Evolutionary conservation across 352 stramenopile genomes (phyloP), one percentile per base, ranked within the genome.

Genomic region (Globisporangium middletonii): DNA sequence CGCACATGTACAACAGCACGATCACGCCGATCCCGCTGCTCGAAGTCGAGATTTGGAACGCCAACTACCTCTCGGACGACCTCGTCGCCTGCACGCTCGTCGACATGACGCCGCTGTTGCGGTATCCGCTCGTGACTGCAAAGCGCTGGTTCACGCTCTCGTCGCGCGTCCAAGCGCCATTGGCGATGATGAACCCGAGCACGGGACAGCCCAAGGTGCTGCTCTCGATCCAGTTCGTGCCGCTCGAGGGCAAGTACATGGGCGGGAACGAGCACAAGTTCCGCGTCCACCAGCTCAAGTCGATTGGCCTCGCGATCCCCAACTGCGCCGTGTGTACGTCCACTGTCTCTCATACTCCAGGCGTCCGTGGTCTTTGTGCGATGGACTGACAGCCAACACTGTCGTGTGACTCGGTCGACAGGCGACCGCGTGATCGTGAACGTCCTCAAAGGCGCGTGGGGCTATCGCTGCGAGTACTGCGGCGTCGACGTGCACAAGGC

Each of bases 1-100:
- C 84, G 35, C 85, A 95, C 69, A 91, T 92, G 77, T 95, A 92
- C 72, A 95, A 92, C 69, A 92, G 83, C 62, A 84, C 73, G 13
- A 93, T 92, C 68, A 95, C 84, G 2, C 85, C 85, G 4, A 90
- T 93, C 30, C 85, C 85, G 33, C 59, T 92, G 19, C 64, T 95
- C 1, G 83, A 93, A 59, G 78, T 95, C 33, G 83, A 95, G 59
- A 78, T 95, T 37, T 95, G 86, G 69, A 95, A 89, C 52, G 82
- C 80, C 50, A 92, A 88, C 59, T 95, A 91, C 60, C 58, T 95
- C 37, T 66, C 80, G 4, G 77, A 95, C 50, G 83, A 95, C 33
- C 71, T 90, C 53, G 67, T 91, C n/a, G 85, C 85, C 26, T 92
- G 79, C 27, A 73, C 77, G 3, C 64, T 95, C 43, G 60, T 95